Conservation (phyloP, 768 basidiomycete genomes). For the Collybiopsis confluens region DNA sequence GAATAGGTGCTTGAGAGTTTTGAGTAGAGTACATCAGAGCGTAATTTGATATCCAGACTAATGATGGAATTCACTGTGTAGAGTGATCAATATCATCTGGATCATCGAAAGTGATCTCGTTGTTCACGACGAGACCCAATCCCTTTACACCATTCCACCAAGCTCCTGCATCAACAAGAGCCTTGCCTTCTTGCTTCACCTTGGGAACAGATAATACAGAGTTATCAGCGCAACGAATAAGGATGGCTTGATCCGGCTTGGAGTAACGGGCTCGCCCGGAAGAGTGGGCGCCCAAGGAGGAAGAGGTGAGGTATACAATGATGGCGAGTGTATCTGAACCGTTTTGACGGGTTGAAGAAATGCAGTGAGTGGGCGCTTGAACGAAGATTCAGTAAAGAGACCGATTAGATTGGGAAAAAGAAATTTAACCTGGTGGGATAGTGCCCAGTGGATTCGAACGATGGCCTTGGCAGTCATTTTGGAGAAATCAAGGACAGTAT, state of each 20-base stretch:
- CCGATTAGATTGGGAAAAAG: background rate
- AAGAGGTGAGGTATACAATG: slow-evolving; percentile 12
- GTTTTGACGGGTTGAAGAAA: slow-evolving; percentile 28
- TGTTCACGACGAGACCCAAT: slow-evolving; percentile 18
- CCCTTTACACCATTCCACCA: slow-evolving; percentile 76
- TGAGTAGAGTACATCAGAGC: too few relatives aligned
- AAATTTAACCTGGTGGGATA: slow-evolving; percentile 59
- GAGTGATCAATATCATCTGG: slow-evolving; percentile 5
- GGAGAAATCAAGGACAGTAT: slow-evolving; percentile 53
- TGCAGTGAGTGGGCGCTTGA: slow-evolving; percentile 30
- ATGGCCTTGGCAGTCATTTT: slow-evolving; percentile 54
- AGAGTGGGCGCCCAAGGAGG: slow-evolving; percentile 10
- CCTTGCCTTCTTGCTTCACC: slow-evolving; percentile 61
- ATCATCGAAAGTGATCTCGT: slow-evolving; percentile 7
- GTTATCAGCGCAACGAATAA: slow-evolving; percentile 52
- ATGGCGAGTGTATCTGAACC: slow-evolving; percentile 37
- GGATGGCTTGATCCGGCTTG: slow-evolving; percentile 30
- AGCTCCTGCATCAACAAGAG: slow-evolving; percentile 49
- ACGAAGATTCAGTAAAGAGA: background rate
- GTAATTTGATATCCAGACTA: too few relatives aligned
- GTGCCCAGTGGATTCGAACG: slow-evolving; percentile 52
- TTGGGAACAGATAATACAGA: slow-evolving; percentile 49
- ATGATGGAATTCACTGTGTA: too few relatives aligned
- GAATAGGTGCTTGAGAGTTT: too few relatives aligned
- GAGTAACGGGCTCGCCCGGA: slow-evolving; percentile 46